Conservation (phyloP, 2,329 filamentous ascomycete species). For the Ceratocystis huliohia region DNA sequence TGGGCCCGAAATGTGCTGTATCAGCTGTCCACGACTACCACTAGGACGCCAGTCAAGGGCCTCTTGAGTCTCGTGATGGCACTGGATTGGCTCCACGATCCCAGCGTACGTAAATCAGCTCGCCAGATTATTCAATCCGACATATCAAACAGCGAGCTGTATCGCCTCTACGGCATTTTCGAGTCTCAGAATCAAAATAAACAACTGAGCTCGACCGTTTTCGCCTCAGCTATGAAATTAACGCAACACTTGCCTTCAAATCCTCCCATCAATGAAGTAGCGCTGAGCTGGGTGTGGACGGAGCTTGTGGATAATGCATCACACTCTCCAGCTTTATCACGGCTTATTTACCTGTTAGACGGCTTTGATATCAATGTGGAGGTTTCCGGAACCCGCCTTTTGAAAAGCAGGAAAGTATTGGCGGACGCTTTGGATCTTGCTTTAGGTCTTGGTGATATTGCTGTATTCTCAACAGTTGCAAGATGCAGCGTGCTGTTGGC, state of each 20-base stretch:
- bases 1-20: slow-evolving; percentile 45
- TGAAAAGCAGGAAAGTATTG: slow-evolving; percentile 44
- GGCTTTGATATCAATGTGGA: slow-evolving; percentile 22
- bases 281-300: slow-evolving; percentile 50
- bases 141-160: slow-evolving; percentile 52
- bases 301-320: slow-evolving; percentile 34
- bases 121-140: slow-evolving; percentile 60
- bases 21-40: slow-evolving; percentile 40
- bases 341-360: slow-evolving; percentile 33
- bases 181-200: slow-evolving; percentile 48
- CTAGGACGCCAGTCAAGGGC: slow-evolving; percentile 19
- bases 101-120: slow-evolving; percentile 53
- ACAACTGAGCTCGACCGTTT: slow-evolving; percentile 49
- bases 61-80: slow-evolving; percentile 60
- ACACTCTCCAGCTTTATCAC: slow-evolving; percentile 26
- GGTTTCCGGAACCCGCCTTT: slow-evolving; percentile 31
- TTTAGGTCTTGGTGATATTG: slow-evolving; percentile 37
- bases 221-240: slow-evolving; percentile 41
- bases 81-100: slow-evolving; percentile 46
- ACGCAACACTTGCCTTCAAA: slow-evolving; percentile 1
- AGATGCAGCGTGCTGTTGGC: slow-evolving; percentile 52
- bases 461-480: slow-evolving; percentile 41
- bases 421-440: slow-evolving; percentile 42
- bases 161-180: slow-evolving; percentile 66
- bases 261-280: slow-evolving; percentile 11